A percentile compares a stretch with the other conserved stretches of the same genome.
Conservation (phyloP, 805 yeast species). For the Kodamaea neixiangensis region DNA sequence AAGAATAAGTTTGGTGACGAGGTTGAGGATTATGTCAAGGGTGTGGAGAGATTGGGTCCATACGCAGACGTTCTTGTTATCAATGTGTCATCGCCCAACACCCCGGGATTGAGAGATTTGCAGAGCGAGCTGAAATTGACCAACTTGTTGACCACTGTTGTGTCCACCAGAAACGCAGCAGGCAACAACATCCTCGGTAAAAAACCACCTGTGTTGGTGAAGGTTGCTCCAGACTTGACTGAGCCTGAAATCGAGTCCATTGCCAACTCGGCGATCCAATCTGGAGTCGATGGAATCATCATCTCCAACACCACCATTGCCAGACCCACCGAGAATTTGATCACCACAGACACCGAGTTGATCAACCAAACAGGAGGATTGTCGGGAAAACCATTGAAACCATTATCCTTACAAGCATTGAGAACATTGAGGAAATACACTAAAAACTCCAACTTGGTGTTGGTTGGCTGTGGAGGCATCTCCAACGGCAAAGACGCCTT, state of each 20-base stretch:
- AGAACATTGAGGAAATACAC: constrained; percentile 71
- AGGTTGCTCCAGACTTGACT: constrained; percentile 90
- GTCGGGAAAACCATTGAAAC: constrained; percentile 90
- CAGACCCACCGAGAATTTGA: constrained; percentile 62
- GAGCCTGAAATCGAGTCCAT: constrained; percentile 80
- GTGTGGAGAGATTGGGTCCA: constrained; percentile 79
- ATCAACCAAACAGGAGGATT: constrained; percentile 77
- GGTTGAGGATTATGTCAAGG: constrained; percentile 78
- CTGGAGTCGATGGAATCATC: constrained; percentile 87
- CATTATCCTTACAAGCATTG: constrained; percentile 71
- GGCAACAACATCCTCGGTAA: constrained; percentile 41
- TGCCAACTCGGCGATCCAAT: constrained; percentile 73
- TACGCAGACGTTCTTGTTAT: constrained; percentile 87
- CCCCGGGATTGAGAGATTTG: constrained; percentile 89
- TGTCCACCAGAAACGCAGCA: constrained; percentile 59
- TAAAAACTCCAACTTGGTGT: constrained; percentile 68
- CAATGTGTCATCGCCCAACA: constrained; percentile 93
- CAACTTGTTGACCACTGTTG: constrained; percentile 65
- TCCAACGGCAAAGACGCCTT: constrained; percentile 83
- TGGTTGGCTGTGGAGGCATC: constrained; percentile 95
- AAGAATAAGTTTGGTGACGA: constrained; percentile 93
- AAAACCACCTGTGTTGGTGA: constrained; percentile 82
- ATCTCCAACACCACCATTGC: constrained; percentile 90
- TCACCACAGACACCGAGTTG: constrained; percentile 46
- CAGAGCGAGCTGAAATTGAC: constrained; percentile 78